phyloP scores from a whole-genome alignment of 495 filamentous ascomycete species.

The Beverwykella pulmonaria region DNA sequence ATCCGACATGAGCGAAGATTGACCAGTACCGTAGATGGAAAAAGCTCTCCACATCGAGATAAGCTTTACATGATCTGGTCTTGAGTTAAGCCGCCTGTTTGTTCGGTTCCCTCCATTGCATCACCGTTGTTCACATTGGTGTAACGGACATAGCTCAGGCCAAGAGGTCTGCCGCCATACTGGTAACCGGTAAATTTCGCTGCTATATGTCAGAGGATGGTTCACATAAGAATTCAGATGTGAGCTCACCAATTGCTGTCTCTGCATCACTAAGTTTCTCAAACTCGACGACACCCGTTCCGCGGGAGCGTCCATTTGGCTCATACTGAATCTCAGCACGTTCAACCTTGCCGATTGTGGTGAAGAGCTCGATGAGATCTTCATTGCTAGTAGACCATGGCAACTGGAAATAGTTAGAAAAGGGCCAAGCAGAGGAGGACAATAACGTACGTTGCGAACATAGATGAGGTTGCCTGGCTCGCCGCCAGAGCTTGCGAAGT shows the following conservation, averaged over 20 bases:
- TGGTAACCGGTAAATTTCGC: slow-evolving; percentile 97
- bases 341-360: slow-evolving; percentile 96
- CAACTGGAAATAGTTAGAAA: slow-evolving; percentile 59
- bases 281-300: slow-evolving; percentile 94
- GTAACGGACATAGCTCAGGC: slow-evolving; percentile 91
- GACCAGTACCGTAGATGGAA: neutral
- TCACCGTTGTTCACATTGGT: slow-evolving; percentile 66
- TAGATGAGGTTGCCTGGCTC: slow-evolving; percentile 85
- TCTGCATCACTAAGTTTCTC: slow-evolving; percentile 81
- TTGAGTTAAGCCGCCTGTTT: slow-evolving; percentile 78
- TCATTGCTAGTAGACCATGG: slow-evolving; percentile 99
- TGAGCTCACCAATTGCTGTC: slow-evolving; percentile 74
- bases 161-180: slow-evolving; percentile 93
- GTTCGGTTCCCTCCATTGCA: slow-evolving; percentile 75
- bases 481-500: slow-evolving; percentile 84
- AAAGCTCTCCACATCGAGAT: neutral
- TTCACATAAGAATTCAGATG: neutral
- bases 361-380: slow-evolving; percentile 93
- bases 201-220: slow-evolving; percentile 41
- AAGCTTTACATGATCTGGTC: slow-evolving; percentile 88
- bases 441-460: slow-evolving; percentile 86
- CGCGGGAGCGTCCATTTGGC: slow-evolving; percentile 90
- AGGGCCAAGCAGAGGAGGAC: neutral
- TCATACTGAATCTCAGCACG: slow-evolving; percentile 99
- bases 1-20: neutral